phyloP scores from a whole-genome alignment of 345 rosid species.

The Heritiera fomes region DNA sequence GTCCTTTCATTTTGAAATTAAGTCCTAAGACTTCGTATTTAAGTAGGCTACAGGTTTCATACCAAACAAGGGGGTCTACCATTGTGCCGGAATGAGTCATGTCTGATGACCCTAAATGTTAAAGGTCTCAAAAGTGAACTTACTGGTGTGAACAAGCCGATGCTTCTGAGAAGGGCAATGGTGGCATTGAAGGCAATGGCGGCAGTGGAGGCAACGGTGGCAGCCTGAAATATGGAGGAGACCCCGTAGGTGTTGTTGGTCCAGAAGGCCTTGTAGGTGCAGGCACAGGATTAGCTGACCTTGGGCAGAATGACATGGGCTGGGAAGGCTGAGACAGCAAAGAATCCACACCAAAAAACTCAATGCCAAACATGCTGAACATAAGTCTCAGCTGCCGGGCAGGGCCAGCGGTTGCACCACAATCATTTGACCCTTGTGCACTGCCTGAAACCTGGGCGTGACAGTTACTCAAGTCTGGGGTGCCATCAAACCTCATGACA shows the following conservation, averaged over 20 bases:
- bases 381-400: constrained; percentile 51
- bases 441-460: constrained; percentile 58
- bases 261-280: constrained; percentile 15
- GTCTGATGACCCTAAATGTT: not conserved
- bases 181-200: constrained; percentile 33
- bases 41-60: not conserved
- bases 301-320: constrained; percentile 68
- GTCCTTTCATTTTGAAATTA: not conserved
- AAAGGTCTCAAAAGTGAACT: constrained; percentile 30
- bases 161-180: constrained; percentile 56
- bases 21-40: not conserved
- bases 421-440: constrained; percentile 44
- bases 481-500: constrained; percentile 67
- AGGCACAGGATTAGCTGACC: constrained; percentile 42
- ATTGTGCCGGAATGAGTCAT: not conserved
- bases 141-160: constrained; percentile 84
- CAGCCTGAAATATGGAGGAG: constrained; percentile 51
- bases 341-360: constrained; percentile 51
- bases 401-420: constrained; percentile 63
- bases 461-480: constrained; percentile 75
- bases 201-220: constrained; percentile 49
- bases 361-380: constrained; percentile 58
- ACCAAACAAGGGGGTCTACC: not conserved
- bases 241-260: constrained; percentile 15
- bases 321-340: constrained; percentile 71